A percentile compares a stretch with the other conserved stretches of the same genome.
These are phyloP conservation scores for Azolla pinnata DNA, from an alignment of 75 land plant species.

Conservation along the genomic window DNA sequence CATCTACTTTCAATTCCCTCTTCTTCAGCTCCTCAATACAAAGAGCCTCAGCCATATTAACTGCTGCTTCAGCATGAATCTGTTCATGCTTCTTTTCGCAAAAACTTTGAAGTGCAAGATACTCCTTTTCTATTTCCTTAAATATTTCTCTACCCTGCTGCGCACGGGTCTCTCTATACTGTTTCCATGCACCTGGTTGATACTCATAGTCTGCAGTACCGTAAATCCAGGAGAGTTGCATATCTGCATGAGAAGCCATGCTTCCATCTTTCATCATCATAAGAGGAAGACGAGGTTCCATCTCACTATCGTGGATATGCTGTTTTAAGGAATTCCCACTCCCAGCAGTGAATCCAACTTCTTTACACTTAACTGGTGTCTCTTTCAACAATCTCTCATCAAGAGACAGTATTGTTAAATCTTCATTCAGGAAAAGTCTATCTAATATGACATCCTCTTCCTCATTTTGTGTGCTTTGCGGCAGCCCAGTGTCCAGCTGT, in stretches of 20 bases:
- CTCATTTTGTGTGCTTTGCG: background rate
- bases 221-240: conserved; percentile 61
- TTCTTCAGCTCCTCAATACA: conserved; percentile 59
- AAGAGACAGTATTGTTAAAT: conserved; percentile 40
- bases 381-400: conserved; percentile 37
- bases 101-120: conserved; percentile 35
- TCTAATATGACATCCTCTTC: conserved; percentile 29
- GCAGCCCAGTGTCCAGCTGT: conserved; percentile 10
- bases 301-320: background rate
- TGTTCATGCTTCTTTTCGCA: conserved; percentile 61
- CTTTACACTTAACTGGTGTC: background rate
- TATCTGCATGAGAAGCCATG: conserved; percentile 19
- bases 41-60: conserved; percentile 47
- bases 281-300: conserved; percentile 1
- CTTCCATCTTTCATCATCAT: conserved; percentile 20
- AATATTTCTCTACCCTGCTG: conserved; percentile 44
- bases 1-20: conserved; percentile 33
- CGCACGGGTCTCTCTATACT: conserved; percentile 39
- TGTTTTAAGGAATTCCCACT: background rate
- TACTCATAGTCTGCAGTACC: conserved; percentile 31
- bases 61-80: conserved; percentile 57
- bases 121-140: conserved; percentile 61
- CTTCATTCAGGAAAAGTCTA: conserved; percentile 35
- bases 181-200: conserved; percentile 44
- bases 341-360: background rate